Percentiles rank a stretch among this genome's conserved stretches.
Conservation (phyloP, 2,329 filamentous ascomycete species). For the Leptographium radiaticola region DNA sequence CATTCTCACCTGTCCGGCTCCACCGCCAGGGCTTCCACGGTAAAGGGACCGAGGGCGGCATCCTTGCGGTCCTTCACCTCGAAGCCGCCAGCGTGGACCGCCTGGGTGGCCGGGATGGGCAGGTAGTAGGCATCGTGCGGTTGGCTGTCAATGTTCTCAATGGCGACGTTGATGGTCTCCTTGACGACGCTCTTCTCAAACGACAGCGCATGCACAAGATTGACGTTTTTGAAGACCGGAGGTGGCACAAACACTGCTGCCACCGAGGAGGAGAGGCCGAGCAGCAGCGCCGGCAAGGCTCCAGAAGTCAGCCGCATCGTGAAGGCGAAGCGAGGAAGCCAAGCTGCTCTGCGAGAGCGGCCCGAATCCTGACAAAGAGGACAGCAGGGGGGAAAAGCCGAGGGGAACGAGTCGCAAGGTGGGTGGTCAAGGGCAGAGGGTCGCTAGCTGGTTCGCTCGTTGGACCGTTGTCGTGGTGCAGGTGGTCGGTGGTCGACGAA, state of each 20-base stretch:
- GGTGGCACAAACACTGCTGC: constrained; percentile 54
- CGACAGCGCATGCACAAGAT: constrained; percentile 80
- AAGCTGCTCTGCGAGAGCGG: constrained; percentile 11
- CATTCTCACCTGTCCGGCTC: constrained; percentile 41
- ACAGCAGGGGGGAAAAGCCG: neutral
- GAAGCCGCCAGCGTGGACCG: constrained; percentile 68
- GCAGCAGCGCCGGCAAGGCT: constrained; percentile 44
- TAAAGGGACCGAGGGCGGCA: constrained; percentile 51
- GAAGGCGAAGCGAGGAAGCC: constrained; percentile 8
- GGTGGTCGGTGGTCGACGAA: neutral
- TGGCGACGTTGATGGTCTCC: constrained; percentile 84
- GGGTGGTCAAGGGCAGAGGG: no score
- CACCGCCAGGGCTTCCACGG: constrained; percentile 53
- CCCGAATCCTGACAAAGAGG: constrained; percentile 1
- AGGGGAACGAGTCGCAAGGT: neutral
- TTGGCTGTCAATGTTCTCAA: constrained; percentile 72
- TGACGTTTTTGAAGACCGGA: constrained; percentile 86
- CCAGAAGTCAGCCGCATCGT: constrained; percentile 33
- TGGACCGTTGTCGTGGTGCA: neutral
- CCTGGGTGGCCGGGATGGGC: constrained; percentile 65
- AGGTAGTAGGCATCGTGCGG: constrained; percentile 86
- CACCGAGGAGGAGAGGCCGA: constrained; percentile 36
- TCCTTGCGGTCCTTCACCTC: constrained; percentile 92
- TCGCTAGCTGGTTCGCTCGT: neutral
- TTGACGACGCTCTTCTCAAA: constrained; percentile 85